Conservation (phyloP, 192 early-diverging fungal species). For the Funneliformis mosseae region DNA sequence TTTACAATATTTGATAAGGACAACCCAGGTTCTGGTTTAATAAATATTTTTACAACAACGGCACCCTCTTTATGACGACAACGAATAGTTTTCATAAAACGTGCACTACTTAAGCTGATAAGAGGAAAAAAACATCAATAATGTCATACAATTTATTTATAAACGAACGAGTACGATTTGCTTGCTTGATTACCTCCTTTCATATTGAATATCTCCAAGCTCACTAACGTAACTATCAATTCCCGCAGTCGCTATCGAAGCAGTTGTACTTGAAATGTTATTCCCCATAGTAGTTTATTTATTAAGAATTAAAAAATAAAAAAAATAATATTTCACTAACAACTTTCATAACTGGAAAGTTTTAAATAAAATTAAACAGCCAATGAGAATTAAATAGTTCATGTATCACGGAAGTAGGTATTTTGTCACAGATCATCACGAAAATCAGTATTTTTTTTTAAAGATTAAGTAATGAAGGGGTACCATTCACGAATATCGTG, state of each 20-base stretch:
- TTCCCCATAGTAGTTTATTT: slow-evolving; percentile 59
- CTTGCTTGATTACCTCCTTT: slow-evolving; percentile 55
- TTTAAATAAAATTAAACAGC: no score
- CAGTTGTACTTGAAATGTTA: slow-evolving; percentile 67
- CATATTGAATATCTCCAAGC: slow-evolving; percentile 70
- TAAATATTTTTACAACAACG: slow-evolving; percentile 91
- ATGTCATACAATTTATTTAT: not conserved
- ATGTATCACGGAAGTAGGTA: no score
- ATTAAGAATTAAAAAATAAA: not conserved
- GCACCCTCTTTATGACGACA: slow-evolving; percentile 79
- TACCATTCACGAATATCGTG: no score
- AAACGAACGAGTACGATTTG: not conserved
- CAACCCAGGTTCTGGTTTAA: slow-evolving; percentile 75
- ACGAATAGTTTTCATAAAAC: slow-evolving; percentile 95
- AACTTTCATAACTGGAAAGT: not conserved
- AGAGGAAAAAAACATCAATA: not conserved
- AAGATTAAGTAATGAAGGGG: no score
- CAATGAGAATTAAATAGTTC: no score
- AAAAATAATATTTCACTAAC: not conserved
- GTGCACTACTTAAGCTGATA: slow-evolving; percentile 79
- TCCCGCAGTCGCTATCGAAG: slow-evolving; percentile 60
- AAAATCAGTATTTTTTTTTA: no score
- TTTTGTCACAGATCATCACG: no score
- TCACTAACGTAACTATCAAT: slow-evolving; percentile 78
- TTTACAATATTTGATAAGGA: slow-evolving; percentile 58